phyloP scores from a whole-genome alignment of 768 basidiomycete genomes.

The Lactarius sp. region DNA sequence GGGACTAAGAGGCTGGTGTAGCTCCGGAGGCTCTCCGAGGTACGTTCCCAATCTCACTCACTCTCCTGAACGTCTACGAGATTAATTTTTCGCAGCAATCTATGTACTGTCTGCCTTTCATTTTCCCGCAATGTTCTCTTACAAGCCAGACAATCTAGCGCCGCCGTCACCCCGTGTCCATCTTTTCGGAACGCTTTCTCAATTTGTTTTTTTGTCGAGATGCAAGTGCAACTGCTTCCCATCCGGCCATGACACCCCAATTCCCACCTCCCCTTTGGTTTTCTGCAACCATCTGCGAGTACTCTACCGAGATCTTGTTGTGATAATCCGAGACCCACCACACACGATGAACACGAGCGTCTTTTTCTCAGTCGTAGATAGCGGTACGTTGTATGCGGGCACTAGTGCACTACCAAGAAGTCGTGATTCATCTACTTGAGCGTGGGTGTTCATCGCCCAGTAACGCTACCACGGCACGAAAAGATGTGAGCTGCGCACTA shows the following conservation, averaged over 20 bases:
- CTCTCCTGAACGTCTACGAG: not conserved
- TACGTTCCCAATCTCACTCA: not conserved
- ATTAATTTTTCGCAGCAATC: not conserved
- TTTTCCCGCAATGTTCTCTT: not conserved
- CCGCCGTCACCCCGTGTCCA: not conserved
- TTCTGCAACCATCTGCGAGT: slow-evolving; percentile 37
- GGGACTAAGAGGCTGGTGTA: slow-evolving; percentile 27
- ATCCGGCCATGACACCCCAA: slow-evolving; percentile 5
- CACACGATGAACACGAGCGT: slow-evolving; percentile 65
- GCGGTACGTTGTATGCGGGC: not conserved
- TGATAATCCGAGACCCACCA: slow-evolving; percentile 42
- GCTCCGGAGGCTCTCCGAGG: not conserved
- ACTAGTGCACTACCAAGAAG: no score
- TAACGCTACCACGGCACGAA: no score
- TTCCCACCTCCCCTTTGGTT: slow-evolving; percentile 24
- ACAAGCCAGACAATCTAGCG: not conserved
- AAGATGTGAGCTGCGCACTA: no score
- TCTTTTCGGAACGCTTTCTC: not conserved
- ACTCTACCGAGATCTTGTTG: slow-evolving; percentile 47
- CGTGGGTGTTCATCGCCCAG: no score
- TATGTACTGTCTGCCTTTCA: not conserved
- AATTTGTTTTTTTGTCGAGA: not conserved
- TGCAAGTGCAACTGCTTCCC: not conserved
- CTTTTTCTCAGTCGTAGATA: slow-evolving; percentile 43
- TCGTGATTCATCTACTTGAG: no score